These are phyloP conservation scores for Oryza glumipatula DNA, from an alignment of 176 grass and related monocot species.

Conservation along the genomic window DNA sequence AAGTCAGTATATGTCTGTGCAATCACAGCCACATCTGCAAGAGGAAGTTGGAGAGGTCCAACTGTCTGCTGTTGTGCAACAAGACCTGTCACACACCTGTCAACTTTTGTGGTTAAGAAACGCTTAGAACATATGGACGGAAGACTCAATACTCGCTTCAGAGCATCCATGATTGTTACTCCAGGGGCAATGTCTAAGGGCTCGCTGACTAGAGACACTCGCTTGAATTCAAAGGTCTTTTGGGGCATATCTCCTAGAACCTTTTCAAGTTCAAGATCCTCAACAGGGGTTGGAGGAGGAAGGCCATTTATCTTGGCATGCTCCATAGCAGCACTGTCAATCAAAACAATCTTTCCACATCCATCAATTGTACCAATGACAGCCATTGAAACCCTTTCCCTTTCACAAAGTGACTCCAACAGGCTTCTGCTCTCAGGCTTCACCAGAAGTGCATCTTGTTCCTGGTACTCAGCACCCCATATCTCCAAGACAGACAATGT, in stretches of 20 bases:
- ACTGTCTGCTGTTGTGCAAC: conserved; percentile 79
- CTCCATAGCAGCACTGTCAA: conserved; percentile 70
- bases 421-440: conserved; percentile 55
- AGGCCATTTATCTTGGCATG: conserved; percentile 55
- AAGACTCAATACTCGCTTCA: conserved; percentile 76
- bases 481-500: conserved; percentile 91
- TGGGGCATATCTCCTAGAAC: conserved; percentile 95
- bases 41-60: conserved; percentile 77
- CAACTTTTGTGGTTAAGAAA: conserved; percentile 90
- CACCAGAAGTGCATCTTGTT: conserved; percentile 82
- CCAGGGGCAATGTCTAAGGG: conserved; percentile 76
- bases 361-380: conserved; percentile 85
- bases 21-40: conserved; percentile 90
- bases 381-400: conserved; percentile 78
- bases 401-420: conserved; percentile 62
- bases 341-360: conserved; percentile 84
- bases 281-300: conserved; percentile 58
- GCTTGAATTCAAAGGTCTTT: conserved; percentile 77
- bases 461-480: conserved; percentile 89
- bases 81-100: conserved; percentile 84
- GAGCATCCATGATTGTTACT: conserved; percentile 70
- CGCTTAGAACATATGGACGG: conserved; percentile 90
- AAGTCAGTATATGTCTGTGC: conserved; percentile 81
- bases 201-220: conserved; percentile 49
- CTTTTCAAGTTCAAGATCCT: conserved; percentile 92